Evolutionary conservation across 2,329 filamentous ascomycete species (phyloP).

Genomic region (Colletotrichum lentis): DNA sequence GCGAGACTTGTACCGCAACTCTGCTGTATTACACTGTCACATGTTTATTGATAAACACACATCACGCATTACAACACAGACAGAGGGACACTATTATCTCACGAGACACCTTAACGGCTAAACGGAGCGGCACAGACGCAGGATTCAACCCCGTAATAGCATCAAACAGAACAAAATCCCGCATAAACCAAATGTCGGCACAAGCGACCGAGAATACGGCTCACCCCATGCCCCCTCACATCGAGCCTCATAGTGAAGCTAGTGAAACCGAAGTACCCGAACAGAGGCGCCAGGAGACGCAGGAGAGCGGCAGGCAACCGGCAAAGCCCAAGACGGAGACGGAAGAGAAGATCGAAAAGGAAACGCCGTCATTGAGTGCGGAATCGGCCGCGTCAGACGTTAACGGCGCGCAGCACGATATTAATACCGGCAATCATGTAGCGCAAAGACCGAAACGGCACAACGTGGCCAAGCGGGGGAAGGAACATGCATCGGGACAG

Average conservation of each 20-base stretch:
- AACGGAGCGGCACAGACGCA: background rate
- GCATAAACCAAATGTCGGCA: background rate
- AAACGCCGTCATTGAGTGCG: background rate
- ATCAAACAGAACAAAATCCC: background rate
- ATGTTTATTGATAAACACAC: background rate
- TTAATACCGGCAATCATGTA: background rate
- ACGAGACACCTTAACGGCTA: background rate
- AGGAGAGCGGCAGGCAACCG: background rate
- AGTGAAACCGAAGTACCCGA: background rate
- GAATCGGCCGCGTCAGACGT: background rate
- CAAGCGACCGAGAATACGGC: background rate
- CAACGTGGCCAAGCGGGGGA: background rate
- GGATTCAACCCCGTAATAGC: background rate
- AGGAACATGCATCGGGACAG: too few relatives aligned
- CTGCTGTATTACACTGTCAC: background rate
- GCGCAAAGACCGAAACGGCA: background rate
- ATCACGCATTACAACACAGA: background rate
- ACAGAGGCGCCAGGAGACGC: background rate
- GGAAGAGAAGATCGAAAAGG: slow-evolving; percentile 9
- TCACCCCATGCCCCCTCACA: background rate
- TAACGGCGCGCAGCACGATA: background rate
- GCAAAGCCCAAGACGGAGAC: background rate
- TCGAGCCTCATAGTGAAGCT: background rate
- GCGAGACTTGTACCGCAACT: background rate
- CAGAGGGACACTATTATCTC: background rate